phyloP scores from a whole-genome alignment of 805 yeast genomes.

The Wickerhamiella kazuoi region DNA sequence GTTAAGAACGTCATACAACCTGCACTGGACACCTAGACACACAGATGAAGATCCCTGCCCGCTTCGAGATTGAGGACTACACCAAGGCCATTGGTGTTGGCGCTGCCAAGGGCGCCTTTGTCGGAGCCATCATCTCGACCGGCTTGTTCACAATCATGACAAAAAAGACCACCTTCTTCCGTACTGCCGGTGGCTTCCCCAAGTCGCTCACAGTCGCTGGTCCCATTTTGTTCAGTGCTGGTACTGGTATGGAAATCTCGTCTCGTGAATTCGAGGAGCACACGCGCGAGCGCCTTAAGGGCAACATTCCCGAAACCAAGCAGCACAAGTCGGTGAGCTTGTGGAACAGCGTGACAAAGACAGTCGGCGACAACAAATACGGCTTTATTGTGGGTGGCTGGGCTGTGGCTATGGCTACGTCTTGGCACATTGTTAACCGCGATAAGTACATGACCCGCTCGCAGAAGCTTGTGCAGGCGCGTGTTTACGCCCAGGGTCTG shows the following conservation, averaged over 20 bases:
- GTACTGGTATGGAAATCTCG: constrained; percentile 53
- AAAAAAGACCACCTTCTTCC: constrained; percentile 21
- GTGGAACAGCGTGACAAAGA: not conserved
- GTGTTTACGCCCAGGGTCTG: constrained; percentile 80
- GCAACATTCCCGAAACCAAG: constrained; percentile 22
- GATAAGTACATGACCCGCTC: constrained; percentile 58
- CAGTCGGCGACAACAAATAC: constrained; percentile 13
- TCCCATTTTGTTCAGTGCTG: constrained; percentile 46
- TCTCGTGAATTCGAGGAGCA: constrained; percentile 48
- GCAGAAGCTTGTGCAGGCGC: constrained; percentile 74
- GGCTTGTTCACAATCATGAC: constrained; percentile 32
- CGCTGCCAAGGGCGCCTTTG: constrained; percentile 37
- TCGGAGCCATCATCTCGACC: constrained; percentile 41
- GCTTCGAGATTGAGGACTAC: constrained; percentile 42
- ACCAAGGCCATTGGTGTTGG: constrained; percentile 39
- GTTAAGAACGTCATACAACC: too few species aligned
- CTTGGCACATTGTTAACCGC: constrained; percentile 57
- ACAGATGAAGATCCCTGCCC: constrained; percentile 5
- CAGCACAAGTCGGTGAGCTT: constrained; percentile 15
- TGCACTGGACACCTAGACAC: too few species aligned
- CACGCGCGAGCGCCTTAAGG: constrained; percentile 31
- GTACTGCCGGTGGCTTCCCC: constrained; percentile 16
- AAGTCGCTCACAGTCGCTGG: constrained; percentile 46
- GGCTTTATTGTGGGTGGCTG: constrained; percentile 49
- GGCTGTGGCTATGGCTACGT: constrained; percentile 68